phyloP scores from a whole-genome alignment of 257 asterid genomes.

The Solanum microdontum region DNA sequence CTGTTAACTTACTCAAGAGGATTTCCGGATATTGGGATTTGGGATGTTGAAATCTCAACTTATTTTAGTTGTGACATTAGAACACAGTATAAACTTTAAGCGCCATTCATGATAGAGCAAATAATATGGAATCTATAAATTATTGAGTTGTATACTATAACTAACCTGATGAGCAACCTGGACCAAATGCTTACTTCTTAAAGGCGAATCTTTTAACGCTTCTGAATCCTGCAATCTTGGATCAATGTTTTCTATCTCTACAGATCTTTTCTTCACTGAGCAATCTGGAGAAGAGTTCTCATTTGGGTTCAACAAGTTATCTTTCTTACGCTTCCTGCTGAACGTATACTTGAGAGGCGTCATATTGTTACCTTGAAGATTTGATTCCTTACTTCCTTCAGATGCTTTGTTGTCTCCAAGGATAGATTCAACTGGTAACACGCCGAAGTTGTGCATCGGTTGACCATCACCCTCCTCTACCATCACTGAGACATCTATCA shows the following conservation, averaged over 20 bases:
- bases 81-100: neutral
- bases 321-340: constrained; percentile 42
- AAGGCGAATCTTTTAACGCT: constrained; percentile 1
- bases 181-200: constrained; percentile 17
- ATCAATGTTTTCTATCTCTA: constrained; percentile 3
- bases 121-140: neutral
- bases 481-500: constrained; percentile 19
- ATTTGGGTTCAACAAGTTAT: constrained; percentile 12
- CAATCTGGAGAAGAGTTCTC: constrained; percentile 10
- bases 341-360: constrained; percentile 15
- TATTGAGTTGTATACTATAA: neutral
- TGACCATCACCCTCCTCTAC: constrained; percentile 23
- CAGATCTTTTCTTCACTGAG: constrained; percentile 3
- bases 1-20: neutral
- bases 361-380: constrained; percentile 1
- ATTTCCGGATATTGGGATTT: neutral
- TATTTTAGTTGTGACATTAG: neutral
- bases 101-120: neutral
- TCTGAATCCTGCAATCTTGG: constrained; percentile 6
- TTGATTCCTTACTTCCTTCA: constrained; percentile 5
- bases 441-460: constrained; percentile 11
- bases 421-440: constrained; percentile 15
- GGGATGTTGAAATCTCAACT: neutral
- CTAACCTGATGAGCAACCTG: constrained; percentile 39
- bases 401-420: neutral